Conservation (phyloP, 805 yeast species). For the Candida sonorensis region DNA sequence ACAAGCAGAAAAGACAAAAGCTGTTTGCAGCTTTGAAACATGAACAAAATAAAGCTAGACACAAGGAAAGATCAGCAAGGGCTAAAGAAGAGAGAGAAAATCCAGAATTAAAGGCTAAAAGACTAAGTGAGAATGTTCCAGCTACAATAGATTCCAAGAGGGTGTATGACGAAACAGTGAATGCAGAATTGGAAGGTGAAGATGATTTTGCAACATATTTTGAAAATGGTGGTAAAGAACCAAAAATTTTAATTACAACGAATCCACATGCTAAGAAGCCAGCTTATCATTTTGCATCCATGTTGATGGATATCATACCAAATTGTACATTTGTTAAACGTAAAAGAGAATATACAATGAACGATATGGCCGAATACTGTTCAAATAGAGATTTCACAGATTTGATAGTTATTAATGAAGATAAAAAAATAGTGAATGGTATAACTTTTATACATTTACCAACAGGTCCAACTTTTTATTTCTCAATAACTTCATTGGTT, state of each 20-base stretch:
- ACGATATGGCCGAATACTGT: constrained; percentile 82
- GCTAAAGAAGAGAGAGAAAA: constrained; percentile 83
- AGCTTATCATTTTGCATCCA: constrained; percentile 87
- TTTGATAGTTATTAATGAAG: constrained; percentile 85
- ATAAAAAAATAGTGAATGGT: constrained; percentile 87
- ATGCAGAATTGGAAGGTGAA: constrained; percentile 49
- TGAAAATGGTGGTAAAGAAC: constrained; percentile 43
- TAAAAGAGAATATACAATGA: constrained; percentile 74
- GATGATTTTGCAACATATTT: constrained; percentile 61
- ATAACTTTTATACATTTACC: constrained; percentile 91
- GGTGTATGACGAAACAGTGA: constrained; percentile 80
- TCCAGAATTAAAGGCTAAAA: constrained; percentile 74
- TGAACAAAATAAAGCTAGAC: constrained; percentile 69
- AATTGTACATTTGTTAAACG: constrained; percentile 82
- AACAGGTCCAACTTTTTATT: constrained; percentile 91
- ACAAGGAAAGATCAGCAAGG: constrained; percentile 68
- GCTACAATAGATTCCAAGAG: constrained; percentile 79
- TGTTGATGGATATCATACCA: constrained; percentile 78
- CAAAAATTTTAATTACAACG: constrained; percentile 87
- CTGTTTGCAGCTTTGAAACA: constrained; percentile 68
- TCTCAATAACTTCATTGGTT: constrained; percentile 69
- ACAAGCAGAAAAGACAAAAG: constrained; percentile 76
- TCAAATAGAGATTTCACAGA: constrained; percentile 82
- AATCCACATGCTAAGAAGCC: constrained; percentile 77
- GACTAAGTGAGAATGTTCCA: constrained; percentile 73